Evolutionary conservation across 768 basidiomycete species (phyloP).

Genomic region (Rhodotorula toruloides): DNA sequence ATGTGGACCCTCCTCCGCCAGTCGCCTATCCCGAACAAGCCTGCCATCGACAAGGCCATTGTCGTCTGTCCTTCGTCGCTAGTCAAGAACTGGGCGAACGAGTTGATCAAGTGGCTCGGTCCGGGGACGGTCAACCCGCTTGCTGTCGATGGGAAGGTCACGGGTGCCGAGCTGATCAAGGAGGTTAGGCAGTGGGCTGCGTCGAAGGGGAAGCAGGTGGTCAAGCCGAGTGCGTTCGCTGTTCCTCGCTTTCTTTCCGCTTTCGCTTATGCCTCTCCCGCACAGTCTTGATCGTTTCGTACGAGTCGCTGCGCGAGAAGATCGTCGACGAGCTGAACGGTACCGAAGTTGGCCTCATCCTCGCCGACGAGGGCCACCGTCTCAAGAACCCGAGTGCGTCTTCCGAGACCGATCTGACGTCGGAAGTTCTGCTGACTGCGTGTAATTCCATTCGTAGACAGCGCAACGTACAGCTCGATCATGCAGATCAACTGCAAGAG

Average conservation of each 20-base stretch:
- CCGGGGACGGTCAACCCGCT: constrained; percentile 68
- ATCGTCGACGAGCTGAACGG: constrained; percentile 68
- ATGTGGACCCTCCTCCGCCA: constrained; percentile 94
- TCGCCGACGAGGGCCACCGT: constrained; percentile 95
- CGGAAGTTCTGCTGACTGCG: constrained; percentile 3
- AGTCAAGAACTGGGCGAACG: constrained; percentile 98
- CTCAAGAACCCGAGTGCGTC: constrained; percentile 84
- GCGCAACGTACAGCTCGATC: constrained; percentile 52
- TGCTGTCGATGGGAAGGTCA: constrained; percentile 86
- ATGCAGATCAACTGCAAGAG: constrained; percentile 73
- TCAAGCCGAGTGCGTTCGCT: constrained; percentile 59
- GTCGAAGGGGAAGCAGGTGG: constrained; percentile 79
- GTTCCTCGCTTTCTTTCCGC: constrained; percentile 4
- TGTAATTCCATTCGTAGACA: constrained; percentile 7
- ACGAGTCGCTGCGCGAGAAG: constrained; percentile 86
- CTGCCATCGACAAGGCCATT: constrained; percentile 91
- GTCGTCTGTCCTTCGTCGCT: constrained; percentile 95
- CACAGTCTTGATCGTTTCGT: constrained; percentile 95
- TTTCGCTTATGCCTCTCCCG: neutral
- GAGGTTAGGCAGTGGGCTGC: constrained; percentile 84
- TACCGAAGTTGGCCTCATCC: constrained; percentile 79
- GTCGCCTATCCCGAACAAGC: constrained; percentile 77
- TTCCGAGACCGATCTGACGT: constrained; percentile 3
- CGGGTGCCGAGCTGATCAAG: constrained; percentile 70
- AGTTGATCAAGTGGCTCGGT: constrained; percentile 95